phyloP scores from a whole-genome alignment of 1,139 yeast species.

The Taiozyma sp. region DNA sequence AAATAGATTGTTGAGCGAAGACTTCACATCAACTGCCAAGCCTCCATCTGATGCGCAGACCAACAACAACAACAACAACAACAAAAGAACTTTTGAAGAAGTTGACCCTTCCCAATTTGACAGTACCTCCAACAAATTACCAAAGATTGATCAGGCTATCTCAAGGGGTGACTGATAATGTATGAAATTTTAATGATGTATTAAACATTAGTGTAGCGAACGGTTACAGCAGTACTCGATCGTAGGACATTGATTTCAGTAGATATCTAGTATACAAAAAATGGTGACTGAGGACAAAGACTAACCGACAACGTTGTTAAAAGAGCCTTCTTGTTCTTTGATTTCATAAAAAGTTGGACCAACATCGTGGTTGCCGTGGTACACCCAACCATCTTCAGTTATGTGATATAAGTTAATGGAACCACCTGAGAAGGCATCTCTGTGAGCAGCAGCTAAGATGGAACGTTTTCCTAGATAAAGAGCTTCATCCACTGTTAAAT shows the following conservation, averaged over 20 bases:
- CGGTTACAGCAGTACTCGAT: not conserved
- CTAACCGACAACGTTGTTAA: conserved; percentile 76
- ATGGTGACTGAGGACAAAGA: conserved; percentile 1
- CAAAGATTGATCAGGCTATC: conserved; percentile 9
- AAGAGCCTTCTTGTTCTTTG: conserved; percentile 82
- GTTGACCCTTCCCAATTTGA: conserved; percentile 6
- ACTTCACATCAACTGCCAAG: conserved; percentile 10
- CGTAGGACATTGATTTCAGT: not conserved
- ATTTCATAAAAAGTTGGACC: conserved; percentile 91
- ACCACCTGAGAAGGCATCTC: conserved; percentile 99
- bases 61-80: not conserved
- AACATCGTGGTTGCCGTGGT: conserved; percentile 92
- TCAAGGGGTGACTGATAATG: not conserved
- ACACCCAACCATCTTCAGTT: conserved; percentile 90
- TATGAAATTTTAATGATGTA: not conserved
- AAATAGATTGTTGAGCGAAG: conserved; percentile 18
- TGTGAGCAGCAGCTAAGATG: conserved; percentile 94
- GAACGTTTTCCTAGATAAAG: conserved; percentile 91
- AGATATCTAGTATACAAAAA: not conserved
- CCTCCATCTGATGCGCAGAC: not conserved
- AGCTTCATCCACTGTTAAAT: conserved; percentile 86
- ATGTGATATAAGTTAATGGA: conserved; percentile 90
- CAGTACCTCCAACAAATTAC: conserved; percentile 8
- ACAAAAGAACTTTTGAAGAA: conserved; percentile 17
- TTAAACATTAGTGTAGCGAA: not conserved